Conservation (phyloP, 2,329 filamentous ascomycete genomes). For the Coniochaeta pulveracea region DNA sequence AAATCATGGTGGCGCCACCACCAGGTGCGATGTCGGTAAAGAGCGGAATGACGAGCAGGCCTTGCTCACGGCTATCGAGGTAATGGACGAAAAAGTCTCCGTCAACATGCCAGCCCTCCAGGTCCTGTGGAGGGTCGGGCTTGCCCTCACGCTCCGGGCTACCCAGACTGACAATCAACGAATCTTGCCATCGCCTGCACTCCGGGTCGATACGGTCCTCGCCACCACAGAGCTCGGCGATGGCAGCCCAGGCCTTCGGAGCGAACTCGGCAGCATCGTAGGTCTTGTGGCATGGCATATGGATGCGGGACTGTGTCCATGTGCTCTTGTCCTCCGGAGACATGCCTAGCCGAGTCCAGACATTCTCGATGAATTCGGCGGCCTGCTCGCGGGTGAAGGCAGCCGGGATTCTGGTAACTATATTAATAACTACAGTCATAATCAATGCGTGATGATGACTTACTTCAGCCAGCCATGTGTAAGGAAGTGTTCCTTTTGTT, state of each 20-base stretch:
- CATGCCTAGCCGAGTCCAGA: constrained; percentile 58
- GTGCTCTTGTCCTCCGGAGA: constrained; percentile 51
- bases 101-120: constrained; percentile 56
- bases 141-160: constrained; percentile 37
- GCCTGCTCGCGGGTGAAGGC: constrained; percentile 28
- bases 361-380: constrained; percentile 22
- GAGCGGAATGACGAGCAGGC: constrained; percentile 54
- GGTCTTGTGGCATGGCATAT: constrained; percentile 51
- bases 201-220: constrained; percentile 37
- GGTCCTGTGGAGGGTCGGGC: constrained; percentile 35
- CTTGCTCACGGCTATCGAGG: constrained; percentile 60
- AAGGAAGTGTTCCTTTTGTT: constrained; percentile 29
- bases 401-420: constrained; percentile 15
- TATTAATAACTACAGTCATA: constrained; percentile 9
- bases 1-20: constrained; percentile 56
- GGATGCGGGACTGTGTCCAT: constrained; percentile 49
- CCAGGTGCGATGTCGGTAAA: constrained; percentile 50
- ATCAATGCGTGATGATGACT: neutral
- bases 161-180: constrained; percentile 60
- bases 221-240: constrained; percentile 55
- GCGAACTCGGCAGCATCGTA: constrained; percentile 45
- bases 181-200: constrained; percentile 51
- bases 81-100: constrained; percentile 66
- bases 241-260: constrained; percentile 54
- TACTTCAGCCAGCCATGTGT: no score